These are phyloP conservation scores for Desmodesmus armatus DNA, from an alignment of 139 green algal species.

Conservation along the genomic window DNA sequence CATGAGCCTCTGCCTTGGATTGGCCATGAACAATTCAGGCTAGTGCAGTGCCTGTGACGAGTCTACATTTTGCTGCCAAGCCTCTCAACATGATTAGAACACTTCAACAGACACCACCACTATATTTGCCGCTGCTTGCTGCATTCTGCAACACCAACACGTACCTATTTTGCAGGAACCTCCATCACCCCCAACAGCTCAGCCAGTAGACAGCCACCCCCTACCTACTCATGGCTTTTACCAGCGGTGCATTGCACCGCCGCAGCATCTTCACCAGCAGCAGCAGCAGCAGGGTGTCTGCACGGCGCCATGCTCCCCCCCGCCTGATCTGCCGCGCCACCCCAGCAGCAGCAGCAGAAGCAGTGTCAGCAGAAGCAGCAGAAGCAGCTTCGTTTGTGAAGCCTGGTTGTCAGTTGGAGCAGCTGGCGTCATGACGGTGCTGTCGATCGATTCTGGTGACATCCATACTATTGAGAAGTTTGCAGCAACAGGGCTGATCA, in stretches of 20 bases:
- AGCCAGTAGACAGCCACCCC: no score
- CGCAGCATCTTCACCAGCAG: not conserved
- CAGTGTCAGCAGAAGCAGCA: not conserved
- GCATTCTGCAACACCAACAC: no score
- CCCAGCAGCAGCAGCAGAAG: not conserved
- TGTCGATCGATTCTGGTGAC: constrained; percentile 58
- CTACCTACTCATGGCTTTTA: constrained; percentile 25
- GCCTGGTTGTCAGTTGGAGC: constrained; percentile 39
- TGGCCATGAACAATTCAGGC: no score
- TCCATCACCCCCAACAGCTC: no score
- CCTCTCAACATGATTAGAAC: no score
- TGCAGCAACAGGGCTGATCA: constrained; percentile 49
- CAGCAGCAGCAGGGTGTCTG: not conserved
- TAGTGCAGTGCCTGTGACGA: no score
- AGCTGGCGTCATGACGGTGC: constrained; percentile 48
- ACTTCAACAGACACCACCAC: no score
- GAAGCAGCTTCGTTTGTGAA: constrained; percentile 11
- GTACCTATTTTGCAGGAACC: no score
- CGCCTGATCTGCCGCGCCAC: not conserved
- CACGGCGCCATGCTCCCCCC: not conserved
- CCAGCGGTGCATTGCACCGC: not conserved
- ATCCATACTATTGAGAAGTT: constrained; percentile 49
- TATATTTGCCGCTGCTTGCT: no score
- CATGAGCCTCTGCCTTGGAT: no score
- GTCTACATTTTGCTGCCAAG: no score